A percentile compares a stretch with the other conserved stretches of the same genome.
Evolutionary conservation across 2,329 filamentous ascomycete species (phyloP).

Genomic region (Calonectria crousiana): DNA sequence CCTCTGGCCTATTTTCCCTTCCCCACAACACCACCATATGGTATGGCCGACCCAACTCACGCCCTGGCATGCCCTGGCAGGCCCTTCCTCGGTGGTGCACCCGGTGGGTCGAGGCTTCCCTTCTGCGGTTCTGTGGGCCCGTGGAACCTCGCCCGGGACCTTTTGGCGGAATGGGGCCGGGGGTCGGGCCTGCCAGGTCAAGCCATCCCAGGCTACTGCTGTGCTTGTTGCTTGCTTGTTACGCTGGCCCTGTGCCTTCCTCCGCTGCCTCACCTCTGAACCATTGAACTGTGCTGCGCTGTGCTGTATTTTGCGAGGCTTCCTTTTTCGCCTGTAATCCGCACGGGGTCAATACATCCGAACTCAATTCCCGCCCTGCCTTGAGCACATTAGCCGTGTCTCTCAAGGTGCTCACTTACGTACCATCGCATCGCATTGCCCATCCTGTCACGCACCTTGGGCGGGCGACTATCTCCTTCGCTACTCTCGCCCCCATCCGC

Average conservation of each 20-base stretch:
- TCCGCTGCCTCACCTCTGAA: conserved; percentile 5
- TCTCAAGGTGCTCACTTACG: conserved; percentile 4
- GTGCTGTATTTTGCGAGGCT: conserved; percentile 1
- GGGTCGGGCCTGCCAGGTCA: conserved; percentile 32
- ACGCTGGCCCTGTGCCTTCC: not conserved
- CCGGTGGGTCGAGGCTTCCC: conserved; percentile 35
- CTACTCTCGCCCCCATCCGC: not conserved
- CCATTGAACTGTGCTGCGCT: not conserved
- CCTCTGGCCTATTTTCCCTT: conserved; percentile 6
- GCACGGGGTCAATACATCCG: conserved; percentile 8
- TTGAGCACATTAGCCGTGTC: conserved; percentile 21
- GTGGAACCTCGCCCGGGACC: conserved; percentile 42
- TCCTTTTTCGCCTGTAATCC: conserved; percentile 9
- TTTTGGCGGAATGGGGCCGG: conserved; percentile 43
- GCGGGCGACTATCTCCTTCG: not conserved
- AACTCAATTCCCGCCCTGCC: conserved; percentile 20
- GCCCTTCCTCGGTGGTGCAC: conserved; percentile 3
- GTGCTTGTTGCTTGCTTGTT: not conserved
- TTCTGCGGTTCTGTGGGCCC: conserved; percentile 38
- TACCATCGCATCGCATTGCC: not conserved
- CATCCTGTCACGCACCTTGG: not conserved
- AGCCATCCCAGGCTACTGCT: conserved; percentile 3
- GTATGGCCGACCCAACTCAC: not conserved
- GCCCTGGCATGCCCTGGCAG: conserved; percentile 15
- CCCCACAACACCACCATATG: conserved; percentile 23